Percentiles rank a stretch among this genome's conserved stretches.
Conservation (phyloP, 202 grass and related monocot species). For the Digitaria exilis region DNA sequence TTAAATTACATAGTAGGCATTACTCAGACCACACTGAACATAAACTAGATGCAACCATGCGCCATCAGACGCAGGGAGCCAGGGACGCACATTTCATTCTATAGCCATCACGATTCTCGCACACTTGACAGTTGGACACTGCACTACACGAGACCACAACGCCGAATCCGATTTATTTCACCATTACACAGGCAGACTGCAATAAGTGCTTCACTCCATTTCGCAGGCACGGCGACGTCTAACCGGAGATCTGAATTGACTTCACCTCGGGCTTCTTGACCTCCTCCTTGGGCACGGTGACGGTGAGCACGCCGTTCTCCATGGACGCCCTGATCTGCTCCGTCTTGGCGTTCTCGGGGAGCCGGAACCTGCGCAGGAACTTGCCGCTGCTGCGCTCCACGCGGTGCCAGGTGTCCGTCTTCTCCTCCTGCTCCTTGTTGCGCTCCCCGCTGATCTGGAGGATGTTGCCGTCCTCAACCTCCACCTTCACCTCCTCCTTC, state of each 20-base stretch:
- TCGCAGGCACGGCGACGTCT: not conserved
- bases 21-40: too few relatives aligned
- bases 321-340: slow-evolving; percentile 68
- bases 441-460: slow-evolving; percentile 83
- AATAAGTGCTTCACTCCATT: not conserved
- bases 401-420: slow-evolving; percentile 73
- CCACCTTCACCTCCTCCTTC: slow-evolving; percentile 87
- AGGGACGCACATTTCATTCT: too few relatives aligned
- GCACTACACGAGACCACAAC: not conserved
- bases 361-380: slow-evolving; percentile 69
- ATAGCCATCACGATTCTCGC: too few relatives aligned
- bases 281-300: slow-evolving; percentile 78
- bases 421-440: slow-evolving; percentile 72
- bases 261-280: slow-evolving; percentile 61
- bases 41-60: too few relatives aligned
- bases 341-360: slow-evolving; percentile 74
- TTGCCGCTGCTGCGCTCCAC: slow-evolving; percentile 80
- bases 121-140: not conserved
- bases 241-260: slow-evolving; percentile 67
- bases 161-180: not conserved
- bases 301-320: slow-evolving; percentile 86
- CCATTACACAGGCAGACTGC: not conserved
- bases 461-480: slow-evolving; percentile 71
- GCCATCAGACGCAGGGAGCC: too few relatives aligned
- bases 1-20: too few relatives aligned